phyloP scores from a whole-genome alignment of 768 basidiomycete species.

The Coprinellus aureogranulatus region DNA sequence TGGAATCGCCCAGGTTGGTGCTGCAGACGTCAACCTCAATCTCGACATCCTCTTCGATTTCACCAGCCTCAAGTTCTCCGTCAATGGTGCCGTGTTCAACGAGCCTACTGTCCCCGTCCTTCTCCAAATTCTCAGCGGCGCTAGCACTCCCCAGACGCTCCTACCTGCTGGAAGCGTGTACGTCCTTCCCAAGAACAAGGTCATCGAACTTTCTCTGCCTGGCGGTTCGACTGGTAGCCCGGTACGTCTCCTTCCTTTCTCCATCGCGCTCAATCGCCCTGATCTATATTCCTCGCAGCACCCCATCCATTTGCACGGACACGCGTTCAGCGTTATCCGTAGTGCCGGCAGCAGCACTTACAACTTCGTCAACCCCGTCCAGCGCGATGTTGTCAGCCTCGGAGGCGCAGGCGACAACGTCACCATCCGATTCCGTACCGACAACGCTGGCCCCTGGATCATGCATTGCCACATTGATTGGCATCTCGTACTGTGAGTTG shows the following conservation, averaged over 20 bases:
- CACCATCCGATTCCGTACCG: constrained; percentile 20
- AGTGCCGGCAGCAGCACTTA: constrained; percentile 2
- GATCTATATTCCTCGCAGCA: constrained; percentile 4
- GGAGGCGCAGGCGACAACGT: constrained; percentile 14
- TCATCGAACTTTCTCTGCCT: constrained; percentile 19
- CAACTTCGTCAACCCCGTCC: constrained; percentile 8
- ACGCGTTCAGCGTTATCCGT: constrained; percentile 8
- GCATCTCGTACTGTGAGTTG: background rate
- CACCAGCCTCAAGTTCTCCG: background rate
- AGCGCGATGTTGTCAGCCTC: constrained; percentile 15
- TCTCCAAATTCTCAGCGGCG: constrained; percentile 49
- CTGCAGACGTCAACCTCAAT: constrained; percentile 37
- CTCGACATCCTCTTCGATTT: constrained; percentile 14
- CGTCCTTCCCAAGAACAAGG: constrained; percentile 42
- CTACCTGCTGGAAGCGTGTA: constrained; percentile 41
- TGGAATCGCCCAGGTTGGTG: constrained; percentile 31
- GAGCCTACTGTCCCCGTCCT: constrained; percentile 43
- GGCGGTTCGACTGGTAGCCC: constrained; percentile 8
- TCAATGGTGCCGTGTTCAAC: constrained; percentile 7
- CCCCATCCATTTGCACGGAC: constrained; percentile 11
- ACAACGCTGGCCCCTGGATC: constrained; percentile 20
- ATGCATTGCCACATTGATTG: constrained; percentile 12
- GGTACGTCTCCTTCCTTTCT: background rate
- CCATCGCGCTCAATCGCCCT: background rate
- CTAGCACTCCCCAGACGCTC: constrained; percentile 35